phyloP scores from a whole-genome alignment of 352 stramenopile genomes.

The Phytophthora fragariae region DNA sequence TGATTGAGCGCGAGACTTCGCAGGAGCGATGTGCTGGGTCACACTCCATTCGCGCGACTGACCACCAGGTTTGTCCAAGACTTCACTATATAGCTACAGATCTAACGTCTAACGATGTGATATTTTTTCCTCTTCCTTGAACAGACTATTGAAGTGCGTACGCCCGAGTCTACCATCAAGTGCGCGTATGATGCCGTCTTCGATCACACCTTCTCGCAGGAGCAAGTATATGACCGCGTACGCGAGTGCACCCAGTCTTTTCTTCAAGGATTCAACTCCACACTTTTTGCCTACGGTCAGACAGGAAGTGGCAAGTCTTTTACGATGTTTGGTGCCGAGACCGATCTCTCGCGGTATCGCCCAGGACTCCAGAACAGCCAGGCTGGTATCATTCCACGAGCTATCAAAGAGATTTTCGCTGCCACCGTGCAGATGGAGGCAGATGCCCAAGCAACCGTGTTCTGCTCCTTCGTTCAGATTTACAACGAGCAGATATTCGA shows the following conservation, averaged over 20 bases:
- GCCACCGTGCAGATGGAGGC: conserved; percentile 68
- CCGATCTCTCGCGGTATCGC: conserved; percentile 71
- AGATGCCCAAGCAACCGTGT: conserved; percentile 57
- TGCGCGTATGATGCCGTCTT: conserved; percentile 88
- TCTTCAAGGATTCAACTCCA: conserved; percentile 86
- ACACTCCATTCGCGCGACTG: conserved; percentile 56
- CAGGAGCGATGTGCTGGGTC: conserved; percentile 35
- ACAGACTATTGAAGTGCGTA: conserved; percentile 83
- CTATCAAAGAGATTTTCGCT: conserved; percentile 90
- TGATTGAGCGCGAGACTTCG: conserved; percentile 74
- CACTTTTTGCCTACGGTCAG: conserved; percentile 87
- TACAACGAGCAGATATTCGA: conserved; percentile 95
- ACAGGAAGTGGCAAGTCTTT: conserved; percentile 89
- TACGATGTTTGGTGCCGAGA: conserved; percentile 88
- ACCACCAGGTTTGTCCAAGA: conserved; percentile 45
- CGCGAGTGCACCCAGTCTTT: conserved; percentile 83
- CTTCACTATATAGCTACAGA: neutral
- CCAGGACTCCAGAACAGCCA: conserved; percentile 82
- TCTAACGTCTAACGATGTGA: neutral
- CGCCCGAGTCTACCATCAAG: conserved; percentile 73
- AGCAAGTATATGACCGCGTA: conserved; percentile 84
- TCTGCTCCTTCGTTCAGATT: conserved; percentile 91
- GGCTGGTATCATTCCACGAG: conserved; percentile 90
- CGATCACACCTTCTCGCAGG: conserved; percentile 72
- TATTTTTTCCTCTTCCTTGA: neutral